Evolutionary conservation across 2,329 filamentous ascomycete genomes (phyloP).

Genomic region (Tetracladium maxilliforme): DNA sequence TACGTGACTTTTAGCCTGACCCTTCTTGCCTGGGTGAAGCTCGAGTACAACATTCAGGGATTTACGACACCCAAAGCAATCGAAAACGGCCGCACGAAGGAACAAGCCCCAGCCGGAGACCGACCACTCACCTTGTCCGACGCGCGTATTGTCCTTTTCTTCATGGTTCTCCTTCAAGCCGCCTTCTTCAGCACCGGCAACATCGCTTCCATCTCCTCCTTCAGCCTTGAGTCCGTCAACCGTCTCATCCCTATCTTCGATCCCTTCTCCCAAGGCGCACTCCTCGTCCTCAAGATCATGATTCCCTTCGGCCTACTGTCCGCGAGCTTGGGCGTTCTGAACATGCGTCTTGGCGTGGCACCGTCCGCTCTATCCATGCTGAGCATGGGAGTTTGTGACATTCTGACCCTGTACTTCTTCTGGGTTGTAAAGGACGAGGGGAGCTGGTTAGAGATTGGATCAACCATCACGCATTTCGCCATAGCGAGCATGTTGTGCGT

Average conservation of each 20-base stretch:
- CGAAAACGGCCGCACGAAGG: constrained; percentile 1
- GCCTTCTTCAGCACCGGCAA: constrained; percentile 97
- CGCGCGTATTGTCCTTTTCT: constrained; percentile 79
- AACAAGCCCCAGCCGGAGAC: constrained; percentile 16
- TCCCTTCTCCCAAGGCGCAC: constrained; percentile 77
- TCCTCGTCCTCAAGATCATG: constrained; percentile 79
- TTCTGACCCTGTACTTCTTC: constrained; percentile 92
- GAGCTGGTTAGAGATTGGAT: constrained; percentile 94
- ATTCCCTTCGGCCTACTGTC: constrained; percentile 88
- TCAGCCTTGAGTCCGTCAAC: constrained; percentile 80
- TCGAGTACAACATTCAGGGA: constrained; percentile 65
- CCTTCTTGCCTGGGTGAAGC: constrained; percentile 76
- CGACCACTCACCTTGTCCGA: constrained; percentile 71
- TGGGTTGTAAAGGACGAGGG: constrained; percentile 96
- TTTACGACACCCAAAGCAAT: constrained; percentile 13
- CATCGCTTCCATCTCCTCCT: constrained; percentile 83
- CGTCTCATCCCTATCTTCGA: constrained; percentile 86
- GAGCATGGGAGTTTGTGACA: constrained; percentile 81
- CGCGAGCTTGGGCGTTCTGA: constrained; percentile 87
- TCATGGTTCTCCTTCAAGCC: constrained; percentile 86
- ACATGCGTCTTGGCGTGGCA: constrained; percentile 67
- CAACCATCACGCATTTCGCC: constrained; percentile 87
- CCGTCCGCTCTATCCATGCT: constrained; percentile 88
- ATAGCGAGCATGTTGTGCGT: constrained; percentile 83
- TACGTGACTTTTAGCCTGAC: constrained; percentile 80